phyloP scores from a whole-genome alignment of 177 flowering plant species.

The Tripterygium wilfordii region DNA sequence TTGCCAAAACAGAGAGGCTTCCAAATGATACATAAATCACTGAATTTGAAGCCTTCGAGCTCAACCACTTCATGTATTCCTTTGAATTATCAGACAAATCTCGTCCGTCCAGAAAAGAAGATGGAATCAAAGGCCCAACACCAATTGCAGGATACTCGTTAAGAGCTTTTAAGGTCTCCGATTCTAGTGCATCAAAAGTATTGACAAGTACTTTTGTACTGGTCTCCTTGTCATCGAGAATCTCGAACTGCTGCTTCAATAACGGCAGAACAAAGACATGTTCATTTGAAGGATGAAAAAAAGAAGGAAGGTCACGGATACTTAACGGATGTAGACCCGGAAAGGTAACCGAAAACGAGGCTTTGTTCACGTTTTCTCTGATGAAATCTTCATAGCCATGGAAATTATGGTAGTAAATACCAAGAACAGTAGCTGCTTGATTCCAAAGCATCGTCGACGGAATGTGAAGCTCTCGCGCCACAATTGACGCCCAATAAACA shows the following conservation, averaged over 20 bases:
- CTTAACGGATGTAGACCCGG: slow-evolving; percentile 36
- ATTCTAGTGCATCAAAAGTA: slow-evolving; percentile 37
- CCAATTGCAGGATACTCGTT: slow-evolving; percentile 11
- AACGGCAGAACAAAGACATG: background rate
- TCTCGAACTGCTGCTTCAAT: slow-evolving; percentile 13
- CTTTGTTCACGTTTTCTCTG: slow-evolving; percentile 10
- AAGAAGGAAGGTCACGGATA: slow-evolving; percentile 40
- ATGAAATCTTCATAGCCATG: slow-evolving; percentile 20
- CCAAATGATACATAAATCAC: slow-evolving; percentile 56
- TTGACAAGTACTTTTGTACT: slow-evolving; percentile 30
- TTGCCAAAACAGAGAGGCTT: slow-evolving; percentile 18
- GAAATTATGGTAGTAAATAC: slow-evolving; percentile 35
- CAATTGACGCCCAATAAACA: slow-evolving; percentile 39
- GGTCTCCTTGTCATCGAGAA: slow-evolving; percentile 9
- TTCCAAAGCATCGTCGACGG: slow-evolving; percentile 39
- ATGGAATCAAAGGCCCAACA: slow-evolving; percentile 44
- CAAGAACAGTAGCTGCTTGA: slow-evolving; percentile 37
- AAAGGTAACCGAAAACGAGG: slow-evolving; percentile 21
- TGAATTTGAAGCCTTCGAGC: slow-evolving; percentile 24
- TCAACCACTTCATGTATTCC: slow-evolving; percentile 34
- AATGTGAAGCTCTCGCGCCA: slow-evolving; percentile 27
- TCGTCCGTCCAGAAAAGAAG: slow-evolving; percentile 8
- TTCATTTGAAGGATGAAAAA: slow-evolving; percentile 9
- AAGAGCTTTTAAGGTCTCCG: slow-evolving; percentile 14
- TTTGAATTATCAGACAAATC: slow-evolving; percentile 15